Base-by-base conservation (phyloP, 2,329 filamentous ascomycete species). In the Endoconidiophora laricicola region DNA sequence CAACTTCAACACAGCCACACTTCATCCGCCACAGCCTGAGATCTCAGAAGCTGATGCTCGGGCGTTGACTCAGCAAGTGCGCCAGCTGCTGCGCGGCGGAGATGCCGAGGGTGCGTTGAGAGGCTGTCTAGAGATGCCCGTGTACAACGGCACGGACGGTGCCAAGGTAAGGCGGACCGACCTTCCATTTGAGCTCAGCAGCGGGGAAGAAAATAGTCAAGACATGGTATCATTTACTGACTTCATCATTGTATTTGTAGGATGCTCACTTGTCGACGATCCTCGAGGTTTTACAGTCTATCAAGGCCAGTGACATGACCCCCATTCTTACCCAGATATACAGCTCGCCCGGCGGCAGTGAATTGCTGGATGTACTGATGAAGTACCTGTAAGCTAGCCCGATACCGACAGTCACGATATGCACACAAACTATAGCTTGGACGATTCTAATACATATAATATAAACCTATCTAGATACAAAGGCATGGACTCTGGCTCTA, bases 251-350 rank as follows among this genome's bases (percentile, higher is more conserved):
- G 12, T 48, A 38, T 52, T 54, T 55, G 55, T 65, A 94, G 81
- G 86, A 94, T 57, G 72, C 86, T 26, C 87, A 96, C 64, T 71
- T 94, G 56, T 79, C 85, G 57, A 90, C 85, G 18, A 83, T 98
- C 39, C 79, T 86, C 54, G 91, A 98, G 68, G 88, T 96, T 52
- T 72, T 98, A 56, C 88, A 94, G 66, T 91, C 86, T 18, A 96
- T 96, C 68, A 88, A 94, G 64, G 87, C 91, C 61, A 84, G 84
- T 58, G 91, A 98, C 59, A 96, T 96, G 85, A 86, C 81, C 56
- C 83, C 86, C 12, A 79, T 96, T 60, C 71, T 98, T 57, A 79
- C 81, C 66, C 77, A 80, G 52, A 83, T 96, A 60, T 87, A 91
- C 67, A 71, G 70, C 53, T 79, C 81, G 9, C 78, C 83, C 46